phyloP scores from a whole-genome alignment of 306 rosid species.

The Vigna trinervia region DNA sequence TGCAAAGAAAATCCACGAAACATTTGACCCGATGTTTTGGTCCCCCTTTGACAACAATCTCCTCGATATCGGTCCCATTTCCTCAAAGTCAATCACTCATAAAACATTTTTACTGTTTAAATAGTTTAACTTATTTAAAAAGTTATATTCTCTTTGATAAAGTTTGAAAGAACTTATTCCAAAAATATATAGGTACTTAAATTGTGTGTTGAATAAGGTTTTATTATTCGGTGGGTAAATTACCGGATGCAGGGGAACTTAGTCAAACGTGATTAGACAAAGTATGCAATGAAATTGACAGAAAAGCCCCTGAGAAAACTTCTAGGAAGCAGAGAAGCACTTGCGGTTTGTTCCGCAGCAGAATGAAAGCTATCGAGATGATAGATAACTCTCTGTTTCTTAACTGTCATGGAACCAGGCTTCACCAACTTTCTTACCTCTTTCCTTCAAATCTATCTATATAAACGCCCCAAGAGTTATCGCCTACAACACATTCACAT shows the following conservation, averaged over 20 bases:
- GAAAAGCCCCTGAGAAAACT: slow-evolving; percentile 33
- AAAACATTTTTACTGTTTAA: not conserved
- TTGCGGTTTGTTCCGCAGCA: slow-evolving; percentile 44
- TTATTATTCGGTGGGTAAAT: too few relatives aligned
- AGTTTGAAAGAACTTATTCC: not conserved
- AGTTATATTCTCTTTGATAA: too few relatives aligned
- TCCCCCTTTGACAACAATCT: slow-evolving; percentile 14
- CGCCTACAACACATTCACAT: not conserved
- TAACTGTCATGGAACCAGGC: slow-evolving; percentile 57
- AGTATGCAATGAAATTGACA: not conserved
- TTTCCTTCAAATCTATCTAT: slow-evolving; percentile 38
- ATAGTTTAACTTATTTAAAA: too few relatives aligned
- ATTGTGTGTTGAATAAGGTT: too few relatives aligned
- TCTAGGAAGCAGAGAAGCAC: slow-evolving; percentile 69
- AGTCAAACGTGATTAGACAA: slow-evolving; percentile 22
- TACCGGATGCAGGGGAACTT: not conserved
- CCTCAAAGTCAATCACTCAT: slow-evolving; percentile 11
- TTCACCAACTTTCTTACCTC: slow-evolving; percentile 28
- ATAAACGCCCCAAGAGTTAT: slow-evolving; percentile 10
- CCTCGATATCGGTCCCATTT: not conserved
- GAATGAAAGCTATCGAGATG: slow-evolving; percentile 55
- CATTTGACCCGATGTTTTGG: slow-evolving; percentile 19
- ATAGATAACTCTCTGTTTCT: slow-evolving; percentile 54
- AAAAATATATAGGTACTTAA: not conserved
- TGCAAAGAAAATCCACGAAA: not conserved